Percentiles rank a stretch among this genome's conserved stretches.
Conservation (phyloP, 140 eudicot genomes). For the Bidens hawaiensis region DNA sequence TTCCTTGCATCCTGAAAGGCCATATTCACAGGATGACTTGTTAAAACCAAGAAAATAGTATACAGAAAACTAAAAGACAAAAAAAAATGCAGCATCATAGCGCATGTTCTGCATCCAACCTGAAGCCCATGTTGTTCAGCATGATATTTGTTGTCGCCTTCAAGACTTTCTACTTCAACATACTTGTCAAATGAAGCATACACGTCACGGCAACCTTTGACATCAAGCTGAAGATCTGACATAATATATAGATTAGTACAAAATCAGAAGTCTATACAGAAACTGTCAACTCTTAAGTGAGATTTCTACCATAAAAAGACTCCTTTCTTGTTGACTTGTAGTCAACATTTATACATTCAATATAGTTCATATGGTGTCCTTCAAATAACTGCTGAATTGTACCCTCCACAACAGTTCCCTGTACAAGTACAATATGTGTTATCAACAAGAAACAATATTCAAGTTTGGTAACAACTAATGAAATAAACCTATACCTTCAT, state of each 20-base stretch:
- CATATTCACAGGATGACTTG: constrained; percentile 16
- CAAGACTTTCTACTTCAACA: constrained; percentile 93
- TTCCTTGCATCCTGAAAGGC: constrained; percentile 84
- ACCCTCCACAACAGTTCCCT: constrained; percentile 99
- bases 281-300: not conserved
- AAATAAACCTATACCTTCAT: constrained; percentile 61
- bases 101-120: constrained; percentile 61
- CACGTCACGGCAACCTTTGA: constrained; percentile 86
- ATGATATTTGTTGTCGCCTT: constrained; percentile 94
- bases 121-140: constrained; percentile 86
- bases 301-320: constrained; percentile 72
- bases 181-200: constrained; percentile 98
- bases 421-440: constrained; percentile 12
- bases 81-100: constrained; percentile 24
- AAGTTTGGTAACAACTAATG: constrained; percentile 7
- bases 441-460: constrained; percentile 7
- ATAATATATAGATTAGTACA: constrained; percentile 14
- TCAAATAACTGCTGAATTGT: constrained; percentile 91
- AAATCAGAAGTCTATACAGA: not conserved
- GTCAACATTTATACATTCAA: constrained; percentile 94
- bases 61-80: constrained; percentile 1
- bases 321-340: constrained; percentile 92
- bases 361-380: constrained; percentile 96
- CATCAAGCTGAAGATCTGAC: constrained; percentile 94
- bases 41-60: constrained; percentile 13